Percentiles rank a stretch among this genome's conserved stretches.
These are phyloP conservation scores for Gnomoniopsis smithogilvyi DNA, from an alignment of 2,329 filamentous ascomycete genomes.

Conservation along the genomic window DNA sequence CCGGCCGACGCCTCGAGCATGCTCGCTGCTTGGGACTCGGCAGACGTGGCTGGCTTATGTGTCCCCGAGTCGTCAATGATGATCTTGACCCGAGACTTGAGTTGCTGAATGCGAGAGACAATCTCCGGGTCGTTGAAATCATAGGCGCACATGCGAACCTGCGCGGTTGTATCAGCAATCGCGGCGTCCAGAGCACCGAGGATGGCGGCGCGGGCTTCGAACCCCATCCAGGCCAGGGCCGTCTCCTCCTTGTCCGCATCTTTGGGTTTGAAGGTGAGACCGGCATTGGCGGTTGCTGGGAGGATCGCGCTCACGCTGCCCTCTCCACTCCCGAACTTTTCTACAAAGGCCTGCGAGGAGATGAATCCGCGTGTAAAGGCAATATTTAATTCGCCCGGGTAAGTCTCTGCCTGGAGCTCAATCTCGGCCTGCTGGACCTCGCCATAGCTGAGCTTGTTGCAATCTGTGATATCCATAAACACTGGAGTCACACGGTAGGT, in stretches of 20 bases:
- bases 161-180: constrained; percentile 20
- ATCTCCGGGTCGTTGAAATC: constrained; percentile 23
- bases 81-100: constrained; percentile 20
- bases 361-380: constrained; percentile 22
- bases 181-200: constrained; percentile 20
- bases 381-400: constrained; percentile 22
- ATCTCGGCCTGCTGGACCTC: constrained; percentile 21
- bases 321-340: constrained; percentile 16
- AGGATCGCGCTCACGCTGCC: constrained; percentile 20
- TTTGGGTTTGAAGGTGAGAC: constrained; percentile 20
- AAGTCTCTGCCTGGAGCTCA: constrained; percentile 21
- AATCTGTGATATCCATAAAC: constrained; percentile 16
- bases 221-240: constrained; percentile 22
- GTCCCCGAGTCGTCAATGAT: constrained; percentile 21
- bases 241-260: constrained; percentile 20
- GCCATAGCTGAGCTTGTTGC: constrained; percentile 19
- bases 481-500: constrained; percentile 21
- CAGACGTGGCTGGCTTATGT: constrained; percentile 12
- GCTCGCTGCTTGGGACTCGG: constrained; percentile 19
- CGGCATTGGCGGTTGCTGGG: constrained; percentile 19
- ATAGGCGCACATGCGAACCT: constrained; percentile 21
- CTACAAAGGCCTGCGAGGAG: constrained; percentile 21
- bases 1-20: constrained; percentile 19
- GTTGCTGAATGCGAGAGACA: constrained; percentile 19
- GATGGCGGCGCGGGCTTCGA: constrained; percentile 20